Evolutionary conservation across 1,139 yeast genomes (phyloP).

Genomic region (Pichia sp.): DNA sequence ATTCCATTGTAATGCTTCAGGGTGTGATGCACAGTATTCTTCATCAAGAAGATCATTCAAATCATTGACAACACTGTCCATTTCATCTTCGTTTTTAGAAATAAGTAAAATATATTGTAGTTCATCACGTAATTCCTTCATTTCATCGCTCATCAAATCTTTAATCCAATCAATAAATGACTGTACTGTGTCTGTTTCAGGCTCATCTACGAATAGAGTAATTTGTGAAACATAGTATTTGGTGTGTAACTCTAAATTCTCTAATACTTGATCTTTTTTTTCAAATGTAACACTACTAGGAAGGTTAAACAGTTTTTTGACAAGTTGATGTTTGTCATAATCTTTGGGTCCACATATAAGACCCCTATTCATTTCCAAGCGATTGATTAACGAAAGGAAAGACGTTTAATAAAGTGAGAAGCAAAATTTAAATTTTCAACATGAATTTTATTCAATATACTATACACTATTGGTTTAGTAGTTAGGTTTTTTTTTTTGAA

Average conservation of each 20-base stretch:
- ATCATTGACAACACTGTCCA: background rate
- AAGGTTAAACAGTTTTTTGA: background rate
- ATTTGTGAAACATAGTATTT: slow-evolving; percentile 16
- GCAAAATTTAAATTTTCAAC: background rate
- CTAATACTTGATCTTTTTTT: background rate
- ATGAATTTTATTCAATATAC: background rate
- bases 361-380: background rate
- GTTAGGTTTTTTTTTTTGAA: too few species aligned
- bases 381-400: background rate
- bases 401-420: background rate
- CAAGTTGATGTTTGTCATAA: slow-evolving; percentile 1
- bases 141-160: slow-evolving; percentile 32
- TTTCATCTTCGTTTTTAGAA: background rate
- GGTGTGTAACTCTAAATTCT: background rate
- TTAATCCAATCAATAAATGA: slow-evolving; percentile 29
- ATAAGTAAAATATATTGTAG: slow-evolving; percentile 27
- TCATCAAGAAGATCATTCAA: slow-evolving; percentile 17
- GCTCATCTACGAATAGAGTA: slow-evolving; percentile 40
- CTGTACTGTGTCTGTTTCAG: slow-evolving; percentile 29
- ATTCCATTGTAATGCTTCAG: slow-evolving; percentile 23
- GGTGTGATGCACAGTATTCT: slow-evolving; percentile 15
- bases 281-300: background rate
- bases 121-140: slow-evolving; percentile 35
- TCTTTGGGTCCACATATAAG: slow-evolving; percentile 4
- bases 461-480: too few species aligned